Base-by-base conservation (phyloP, 2,329 filamentous ascomycete species). In the Aspergillus fijiensis region DNA sequence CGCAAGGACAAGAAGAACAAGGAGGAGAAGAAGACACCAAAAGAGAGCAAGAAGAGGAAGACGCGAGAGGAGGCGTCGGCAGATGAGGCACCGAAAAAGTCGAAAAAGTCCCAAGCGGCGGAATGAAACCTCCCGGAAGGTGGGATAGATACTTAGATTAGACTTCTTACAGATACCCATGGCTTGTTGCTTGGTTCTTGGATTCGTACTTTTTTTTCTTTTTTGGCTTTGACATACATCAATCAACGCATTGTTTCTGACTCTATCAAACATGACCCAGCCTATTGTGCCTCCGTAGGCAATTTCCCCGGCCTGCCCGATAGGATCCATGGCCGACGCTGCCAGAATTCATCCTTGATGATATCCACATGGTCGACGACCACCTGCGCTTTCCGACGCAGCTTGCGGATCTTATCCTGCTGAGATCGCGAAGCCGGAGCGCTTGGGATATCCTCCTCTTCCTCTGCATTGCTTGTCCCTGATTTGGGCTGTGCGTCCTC, bases 281-380 rank as follows among this genome's bases (percentile, higher is more conserved):
- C 10, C 55, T 51, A 49, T 55, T 48, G 63, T 16, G 51, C 45
- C 35, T 69, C 63, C 12, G 86, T 87, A n/a, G 87, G 87, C 67
- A 88, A 80, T 70, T 85, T 89, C 23, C 89, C 89, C 5, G 89
- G 88, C 74, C 87, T 89, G 64, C 89, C 89, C 1, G 88, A 90
- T 56, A 93, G 73, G 59, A 95, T 82, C 91, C 93, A 98, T 1
- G 93, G 92, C 71, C 93, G 83, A 69, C 83, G 84, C 64, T 91
- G 84, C 95, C 95, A 99, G 72, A 99, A 99, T 3, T 91, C 90
- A 75, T 98, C 91, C 69, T 90, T 92, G 77, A 99, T 98, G 69
- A 99, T 90, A 77, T 99, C 95, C 61, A 95, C 78, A 79, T 98
- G 92, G 71, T 93, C 88, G 42, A 96, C 83, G 39, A 91, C 85